Evolutionary conservation across 345 rosid species (phyloP), one percentile per base, ranked within the genome.

Genomic region (Eutrema yunnanense): DNA sequence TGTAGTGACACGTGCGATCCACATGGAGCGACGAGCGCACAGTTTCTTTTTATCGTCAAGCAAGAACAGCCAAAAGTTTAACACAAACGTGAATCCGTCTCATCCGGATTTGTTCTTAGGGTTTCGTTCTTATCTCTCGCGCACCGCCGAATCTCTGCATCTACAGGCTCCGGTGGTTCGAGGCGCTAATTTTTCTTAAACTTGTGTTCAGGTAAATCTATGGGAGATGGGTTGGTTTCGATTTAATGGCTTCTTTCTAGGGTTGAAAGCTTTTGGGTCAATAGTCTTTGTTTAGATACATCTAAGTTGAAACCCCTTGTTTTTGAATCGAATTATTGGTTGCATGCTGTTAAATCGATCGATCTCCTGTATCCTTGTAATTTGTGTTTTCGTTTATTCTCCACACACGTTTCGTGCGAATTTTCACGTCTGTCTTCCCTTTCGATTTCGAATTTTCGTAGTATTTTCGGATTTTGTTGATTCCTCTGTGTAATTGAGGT

Each of bases 51-150:
- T 51, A 64, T 47, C 77, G 12, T 14, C 13, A 36, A 65, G 71
- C 54, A 61, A 47, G 10, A 29, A 63, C 13, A 64, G 32, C 66
- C 32, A 9, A 49, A 48, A 49, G 6, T 22, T 46, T n/a, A 57
- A 44, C 65, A 72, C 69, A 65, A 64, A 49, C 67, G 67, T 51
- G 12, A 58, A 66, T 50, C 73, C 73, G 62, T 47, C 73, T 60
- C 68, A 61, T 60, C 62, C 50, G 42, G 62, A 67, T 74, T 60
- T 37, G 40, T 60, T 67, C 34, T 12, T 73, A 67, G 73, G 73
- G 78, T 51, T 74, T 67, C 41, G 9, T 65, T 8, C 32, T 57
- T 14, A n/a, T 53, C 75, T 43, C 57, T 41, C 40, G n/a, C 36
- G 16, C 42, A 6, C 27, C 52, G 58, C 61, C 52, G 36, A 55